Evolutionary conservation across 169 alveolate genomes (phyloP).

Genomic region (Eimeria mitis): DNA sequence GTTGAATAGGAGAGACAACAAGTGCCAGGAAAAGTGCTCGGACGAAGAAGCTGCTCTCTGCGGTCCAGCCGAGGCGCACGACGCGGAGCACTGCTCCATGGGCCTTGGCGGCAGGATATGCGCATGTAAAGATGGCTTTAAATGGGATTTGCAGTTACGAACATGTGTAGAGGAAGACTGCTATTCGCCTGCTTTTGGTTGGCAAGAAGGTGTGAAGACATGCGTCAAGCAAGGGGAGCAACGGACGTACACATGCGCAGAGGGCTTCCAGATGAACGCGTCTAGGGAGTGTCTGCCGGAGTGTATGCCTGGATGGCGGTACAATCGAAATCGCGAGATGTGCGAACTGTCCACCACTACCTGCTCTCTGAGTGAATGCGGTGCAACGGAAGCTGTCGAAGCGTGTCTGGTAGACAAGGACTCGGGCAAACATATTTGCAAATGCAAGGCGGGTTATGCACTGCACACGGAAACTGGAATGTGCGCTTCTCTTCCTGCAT

Average conservation of each 20-base stretch:
- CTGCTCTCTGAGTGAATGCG: constrained; percentile 40
- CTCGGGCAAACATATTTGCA: constrained; percentile 51
- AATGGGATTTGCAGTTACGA: background rate
- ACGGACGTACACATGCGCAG: constrained; percentile 20
- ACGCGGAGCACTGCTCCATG: constrained; percentile 44
- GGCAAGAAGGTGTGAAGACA: constrained; percentile 49
- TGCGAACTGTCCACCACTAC: constrained; percentile 16
- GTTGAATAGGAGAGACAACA: constrained; percentile 40
- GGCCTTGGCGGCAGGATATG: constrained; percentile 60
- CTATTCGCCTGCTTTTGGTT: constrained; percentile 34
- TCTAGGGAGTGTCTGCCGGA: constrained; percentile 54
- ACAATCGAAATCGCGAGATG: constrained; percentile 58
- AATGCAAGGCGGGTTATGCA: constrained; percentile 58
- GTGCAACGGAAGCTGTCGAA: constrained; percentile 24
- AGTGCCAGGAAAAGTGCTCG: constrained; percentile 49
- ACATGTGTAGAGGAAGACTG: constrained; percentile 20
- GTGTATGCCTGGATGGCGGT: constrained; percentile 26
- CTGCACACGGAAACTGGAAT: constrained; percentile 37
- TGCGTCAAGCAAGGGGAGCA: background rate
- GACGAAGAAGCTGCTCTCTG: constrained; percentile 72
- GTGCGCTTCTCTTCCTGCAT: constrained; percentile 44
- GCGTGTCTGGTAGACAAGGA: constrained; percentile 46
- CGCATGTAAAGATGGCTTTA: constrained; percentile 53
- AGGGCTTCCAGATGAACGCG: constrained; percentile 14
- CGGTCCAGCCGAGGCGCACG: constrained; percentile 40